Base-by-base conservation (phyloP, 2,329 filamentous ascomycete species). In the Cephalotrichum gorgonifer region DNA sequence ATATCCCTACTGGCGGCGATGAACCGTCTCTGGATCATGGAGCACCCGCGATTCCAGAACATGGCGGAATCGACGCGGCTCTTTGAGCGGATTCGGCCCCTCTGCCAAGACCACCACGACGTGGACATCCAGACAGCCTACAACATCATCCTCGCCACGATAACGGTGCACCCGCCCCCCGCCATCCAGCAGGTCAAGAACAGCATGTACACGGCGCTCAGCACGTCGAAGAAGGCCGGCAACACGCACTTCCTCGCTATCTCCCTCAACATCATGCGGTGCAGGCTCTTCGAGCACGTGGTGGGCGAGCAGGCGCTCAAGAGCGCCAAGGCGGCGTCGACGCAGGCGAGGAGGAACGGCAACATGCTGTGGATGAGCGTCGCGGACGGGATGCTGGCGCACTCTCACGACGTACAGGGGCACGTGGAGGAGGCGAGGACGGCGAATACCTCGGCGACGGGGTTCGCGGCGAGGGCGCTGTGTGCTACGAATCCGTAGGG, bases 191-290 rank as follows among this genome's bases (percentile, higher is more conserved):
- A 85, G 53, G 83, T 86, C 50, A 96, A 95, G 65, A 78, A 83
- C 38, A 81, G 85, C 58, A 83, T 96, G 48, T 81, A 87, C 52
- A 73, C 75, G 35, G 85, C 88, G 2, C 75, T 95, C 39, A 75
- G 76, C 35, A 79, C 81, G 3, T 83, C 86, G 12, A 83, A 84
- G 54, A 71, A 72, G 7, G 81, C 85, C 8, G 73, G 74, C 49
- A 95, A 95, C 61, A 79, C 79, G 27, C 86, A 94, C 54, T 84
- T 90, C 48, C 76, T 89, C n/a, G 83, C 83, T 44, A 85, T 96
- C 54, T 83, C 85, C 6, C 78, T 96, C 51, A 89, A 83, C 56
- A 83, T 93, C 54, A 94, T 96, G 85, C 85, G 86, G 47, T 81
- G 78, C 59, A 79, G 82, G 47, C 85, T 95, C 58, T 96, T 90